A percentile compares a stretch with the other conserved stretches of the same genome.
Conservation (phyloP, 495 filamentous ascomycete species). For the Penicillium arizonense region DNA sequence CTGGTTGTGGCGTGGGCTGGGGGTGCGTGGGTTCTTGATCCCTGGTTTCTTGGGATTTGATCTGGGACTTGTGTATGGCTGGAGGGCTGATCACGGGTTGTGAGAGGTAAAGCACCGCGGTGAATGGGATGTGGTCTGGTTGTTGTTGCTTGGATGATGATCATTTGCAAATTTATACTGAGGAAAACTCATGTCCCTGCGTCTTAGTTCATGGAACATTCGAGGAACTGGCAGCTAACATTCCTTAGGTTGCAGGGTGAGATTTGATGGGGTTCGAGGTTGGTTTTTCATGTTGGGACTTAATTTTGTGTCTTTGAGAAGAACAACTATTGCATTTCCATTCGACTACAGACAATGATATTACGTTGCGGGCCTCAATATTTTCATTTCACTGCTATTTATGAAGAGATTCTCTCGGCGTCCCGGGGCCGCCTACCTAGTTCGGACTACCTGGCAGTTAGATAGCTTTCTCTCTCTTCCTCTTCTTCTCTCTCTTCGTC, state of each 20-base stretch:
- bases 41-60: constrained; percentile 4
- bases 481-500: too few relatives aligned
- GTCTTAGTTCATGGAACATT: not conserved
- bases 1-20: constrained; percentile 1
- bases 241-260: not conserved
- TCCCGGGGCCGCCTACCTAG: too few relatives aligned
- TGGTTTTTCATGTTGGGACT: too few relatives aligned
- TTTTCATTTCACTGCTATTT: too few relatives aligned
- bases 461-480: too few relatives aligned
- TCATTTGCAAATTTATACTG: constrained; percentile 55
- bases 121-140: constrained; percentile 25
- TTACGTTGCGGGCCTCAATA: too few relatives aligned
- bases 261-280: not conserved
- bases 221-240: not conserved
- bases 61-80: not conserved
- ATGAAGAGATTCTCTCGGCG: too few relatives aligned
- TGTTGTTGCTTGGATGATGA: constrained; percentile 44
- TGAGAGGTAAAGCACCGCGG: constrained; percentile 28
- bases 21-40: constrained; percentile 6
- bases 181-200: constrained; percentile 34
- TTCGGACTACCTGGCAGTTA: too few relatives aligned
- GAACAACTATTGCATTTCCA: too few relatives aligned
- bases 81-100: not conserved
- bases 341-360: too few relatives aligned
- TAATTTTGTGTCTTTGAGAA: too few relatives aligned